phyloP scores from a whole-genome alignment of 1,284 basidiomycete genomes.

The Puccinia coronata region DNA sequence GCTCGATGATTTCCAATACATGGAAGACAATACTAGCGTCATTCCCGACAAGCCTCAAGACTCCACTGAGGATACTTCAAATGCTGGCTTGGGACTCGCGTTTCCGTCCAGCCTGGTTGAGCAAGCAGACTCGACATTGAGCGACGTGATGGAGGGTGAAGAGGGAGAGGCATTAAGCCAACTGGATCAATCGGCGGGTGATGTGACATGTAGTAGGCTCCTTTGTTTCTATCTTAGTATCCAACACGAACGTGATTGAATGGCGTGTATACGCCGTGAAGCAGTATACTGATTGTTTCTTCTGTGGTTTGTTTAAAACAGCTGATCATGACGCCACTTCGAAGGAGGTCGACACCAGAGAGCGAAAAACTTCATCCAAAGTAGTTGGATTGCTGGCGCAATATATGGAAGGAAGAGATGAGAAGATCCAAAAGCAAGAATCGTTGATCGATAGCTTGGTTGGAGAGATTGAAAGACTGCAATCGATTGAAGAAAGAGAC shows the following conservation, averaged over 20 bases:
- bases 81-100: neutral
- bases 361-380: slow-evolving; percentile 15
- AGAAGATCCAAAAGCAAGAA: slow-evolving; percentile 18
- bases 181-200: neutral
- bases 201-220: neutral
- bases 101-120: neutral
- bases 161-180: too few species aligned
- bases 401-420: slow-evolving; percentile 7
- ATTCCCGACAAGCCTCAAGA: neutral
- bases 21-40: neutral
- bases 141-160: neutral
- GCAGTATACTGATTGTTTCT: neutral
- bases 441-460: slow-evolving; percentile 23
- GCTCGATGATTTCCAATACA: neutral
- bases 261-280: too few species aligned
- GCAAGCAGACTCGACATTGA: neutral
- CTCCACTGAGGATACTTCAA: neutral
- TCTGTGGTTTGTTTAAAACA: neutral
- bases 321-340: neutral
- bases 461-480: slow-evolving; percentile 9
- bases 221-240: neutral
- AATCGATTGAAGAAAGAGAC: neutral
- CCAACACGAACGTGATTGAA: too few species aligned
- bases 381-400: slow-evolving; percentile 12
- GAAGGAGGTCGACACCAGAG: neutral